These are phyloP conservation scores for Cryptococcus floricola DNA, from an alignment of 1,284 basidiomycete genomes.

Conservation along the genomic window DNA sequence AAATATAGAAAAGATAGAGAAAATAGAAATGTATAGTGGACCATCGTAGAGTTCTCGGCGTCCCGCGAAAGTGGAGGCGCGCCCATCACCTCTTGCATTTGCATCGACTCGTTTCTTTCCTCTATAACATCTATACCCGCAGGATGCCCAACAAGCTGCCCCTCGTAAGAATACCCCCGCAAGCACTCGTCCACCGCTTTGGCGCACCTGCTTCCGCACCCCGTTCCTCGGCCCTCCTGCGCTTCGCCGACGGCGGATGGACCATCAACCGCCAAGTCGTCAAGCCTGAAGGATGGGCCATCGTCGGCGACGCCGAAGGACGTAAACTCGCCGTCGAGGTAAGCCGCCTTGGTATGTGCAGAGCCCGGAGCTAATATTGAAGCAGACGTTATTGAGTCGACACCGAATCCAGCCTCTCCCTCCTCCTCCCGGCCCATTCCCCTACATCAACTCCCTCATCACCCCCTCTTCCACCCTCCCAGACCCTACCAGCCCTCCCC, in stretches of 20 bases:
- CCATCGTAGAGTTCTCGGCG: too few species aligned
- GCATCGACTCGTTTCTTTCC: background rate
- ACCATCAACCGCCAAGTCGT: conserved; percentile 49
- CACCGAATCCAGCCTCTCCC: conserved; percentile 60
- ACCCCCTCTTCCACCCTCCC: conserved; percentile 1
- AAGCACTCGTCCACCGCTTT: conserved; percentile 32
- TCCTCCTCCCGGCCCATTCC: conserved; percentile 66
- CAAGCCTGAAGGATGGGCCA: conserved; percentile 59
- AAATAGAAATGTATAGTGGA: too few species aligned
- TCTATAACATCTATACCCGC: background rate
- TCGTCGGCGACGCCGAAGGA: conserved; percentile 57
- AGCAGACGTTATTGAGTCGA: conserved; percentile 64
- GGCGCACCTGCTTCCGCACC: conserved; percentile 25
- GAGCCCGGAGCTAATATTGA: background rate
- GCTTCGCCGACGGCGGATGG: conserved; percentile 59
- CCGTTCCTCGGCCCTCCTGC: conserved; percentile 25
- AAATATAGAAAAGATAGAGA: too few species aligned
- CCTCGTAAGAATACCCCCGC: conserved; percentile 34
- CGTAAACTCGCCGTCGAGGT: conserved; percentile 63
- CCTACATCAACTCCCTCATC: conserved; percentile 55
- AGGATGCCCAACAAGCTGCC: conserved; percentile 21
- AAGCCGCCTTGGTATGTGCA: conserved; percentile 12
- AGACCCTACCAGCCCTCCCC: conserved; percentile 17
- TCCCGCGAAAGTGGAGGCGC: too few species aligned
- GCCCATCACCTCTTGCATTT: too few species aligned